Base-by-base conservation (phyloP, 2,329 filamentous ascomycete species). In the Aspergillus neoniger region DNA sequence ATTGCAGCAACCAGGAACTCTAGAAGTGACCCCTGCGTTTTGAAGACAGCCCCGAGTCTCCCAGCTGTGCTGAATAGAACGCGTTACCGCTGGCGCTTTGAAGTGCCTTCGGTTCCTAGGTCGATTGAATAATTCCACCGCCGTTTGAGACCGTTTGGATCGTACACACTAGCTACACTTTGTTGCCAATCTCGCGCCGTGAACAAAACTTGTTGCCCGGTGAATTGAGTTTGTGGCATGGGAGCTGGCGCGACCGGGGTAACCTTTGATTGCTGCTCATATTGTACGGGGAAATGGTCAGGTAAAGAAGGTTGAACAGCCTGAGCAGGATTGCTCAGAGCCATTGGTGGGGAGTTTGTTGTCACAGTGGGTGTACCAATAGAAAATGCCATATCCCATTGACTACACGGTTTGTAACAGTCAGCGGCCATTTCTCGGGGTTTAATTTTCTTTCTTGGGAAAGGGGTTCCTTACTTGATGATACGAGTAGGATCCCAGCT, bases 351-450 rank as follows among this genome's bases (percentile, higher is more conserved):
- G 14, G 73, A 79, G 64, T 75, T 76, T 50, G 76, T 62, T 69
- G 78, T 76, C 57, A 74, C 57, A 56, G 68, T 70, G 10, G 78
- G 76, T 67, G 80, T 77, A 61, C 86, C 87, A 76, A 88, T 91
- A 82, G 92, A 91, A 80, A 97, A 98, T 66, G 94, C 93, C 72
- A 90, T 88, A 77, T 96, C 93, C 93, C 94, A 98, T 82, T 96
- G 92, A 76, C 93, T 96, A 70, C 64, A 58, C 8, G 32, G 17
- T 19, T 7, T 25, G 55, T 44, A 62, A 50, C 48, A 17, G 32
- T 36, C 43, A 54, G 10, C 14, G 8, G 36, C 5, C 19, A 19
- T 57, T 9, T 17, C 28, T 17, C 12, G 32, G 21, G 2, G 12
- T 32, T 32, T 8, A 1, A 23, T 19, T 25, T 4, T 30, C n/a